These are phyloP conservation scores for Cutaneotrichosporon daszewskae DNA, from an alignment of 1,284 basidiomycete species.

Conservation along the genomic window DNA sequence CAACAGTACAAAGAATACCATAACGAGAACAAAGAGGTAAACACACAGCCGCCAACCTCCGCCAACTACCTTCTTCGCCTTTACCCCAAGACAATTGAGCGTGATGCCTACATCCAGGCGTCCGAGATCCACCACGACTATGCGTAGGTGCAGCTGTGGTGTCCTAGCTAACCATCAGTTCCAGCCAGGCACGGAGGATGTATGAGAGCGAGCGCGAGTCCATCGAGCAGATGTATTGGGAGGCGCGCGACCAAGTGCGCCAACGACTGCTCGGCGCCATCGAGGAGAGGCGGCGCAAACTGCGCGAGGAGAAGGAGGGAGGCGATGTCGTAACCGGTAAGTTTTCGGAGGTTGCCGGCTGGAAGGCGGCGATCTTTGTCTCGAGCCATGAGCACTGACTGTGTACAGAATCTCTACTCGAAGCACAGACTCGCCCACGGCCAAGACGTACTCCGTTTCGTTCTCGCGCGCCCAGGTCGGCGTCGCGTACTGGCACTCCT, in stretches of 20 bases:
- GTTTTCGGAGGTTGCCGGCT: conserved; percentile 16
- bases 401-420: conserved; percentile 40
- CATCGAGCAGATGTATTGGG: conserved; percentile 51
- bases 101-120: conserved; percentile 49
- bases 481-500: conserved; percentile 10
- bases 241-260: conserved; percentile 45
- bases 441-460: conserved; percentile 35
- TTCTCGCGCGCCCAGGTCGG: conserved; percentile 17
- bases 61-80: conserved; percentile 49
- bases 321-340: conserved; percentile 49
- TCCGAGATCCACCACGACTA: conserved; percentile 50
- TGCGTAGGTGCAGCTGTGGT: conserved; percentile 32
- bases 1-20: conserved; percentile 45
- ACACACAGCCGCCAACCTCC: conserved; percentile 48
- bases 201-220: conserved; percentile 50
- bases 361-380: too few species aligned
- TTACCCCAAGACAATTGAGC: conserved; percentile 49
- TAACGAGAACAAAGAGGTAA: conserved; percentile 42
- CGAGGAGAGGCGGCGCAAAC: conserved; percentile 50
- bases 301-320: conserved; percentile 53
- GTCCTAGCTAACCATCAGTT: conserved; percentile 17
- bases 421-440: conserved; percentile 35
- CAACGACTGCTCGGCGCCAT: conserved; percentile 49
- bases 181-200: conserved; percentile 38
- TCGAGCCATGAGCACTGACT: too few species aligned